Conservation (phyloP, 2,329 filamentous ascomycete species). For the Metarhizium album region DNA sequence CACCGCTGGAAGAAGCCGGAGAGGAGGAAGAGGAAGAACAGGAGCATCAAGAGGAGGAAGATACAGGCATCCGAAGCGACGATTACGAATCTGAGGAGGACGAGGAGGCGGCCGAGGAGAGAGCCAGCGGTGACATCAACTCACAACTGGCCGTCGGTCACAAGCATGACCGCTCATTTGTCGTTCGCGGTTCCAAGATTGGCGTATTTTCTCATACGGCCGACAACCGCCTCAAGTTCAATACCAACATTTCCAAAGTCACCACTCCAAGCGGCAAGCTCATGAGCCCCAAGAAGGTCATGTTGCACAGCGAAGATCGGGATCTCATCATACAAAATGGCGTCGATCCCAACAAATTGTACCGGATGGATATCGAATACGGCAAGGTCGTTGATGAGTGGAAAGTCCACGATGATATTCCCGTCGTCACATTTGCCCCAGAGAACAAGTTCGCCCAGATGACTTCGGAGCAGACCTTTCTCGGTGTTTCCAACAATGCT, state of each 20-base stretch:
- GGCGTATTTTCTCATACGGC: constrained; percentile 95
- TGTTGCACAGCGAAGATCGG: constrained; percentile 84
- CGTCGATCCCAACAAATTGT: constrained; percentile 78
- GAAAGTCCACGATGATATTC: constrained; percentile 95
- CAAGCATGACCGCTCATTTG: constrained; percentile 93
- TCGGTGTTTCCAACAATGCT: constrained; percentile 86
- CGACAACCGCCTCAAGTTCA: constrained; percentile 89
- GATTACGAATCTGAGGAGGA: constrained; percentile 62
- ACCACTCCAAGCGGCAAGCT: constrained; percentile 76
- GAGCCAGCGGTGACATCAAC: constrained; percentile 70
- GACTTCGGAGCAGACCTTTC: constrained; percentile 88
- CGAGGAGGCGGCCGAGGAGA: constrained; percentile 59
- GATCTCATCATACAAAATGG: constrained; percentile 84
- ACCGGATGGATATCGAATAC: constrained; percentile 95
- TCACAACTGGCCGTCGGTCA: constrained; percentile 92
- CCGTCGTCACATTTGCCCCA: constrained; percentile 81
- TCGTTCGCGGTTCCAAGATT: constrained; percentile 94
- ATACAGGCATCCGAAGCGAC: constrained; percentile 58
- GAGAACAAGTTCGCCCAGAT: constrained; percentile 98
- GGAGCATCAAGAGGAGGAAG: constrained; percentile 51
- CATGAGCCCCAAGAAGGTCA: constrained; percentile 93
- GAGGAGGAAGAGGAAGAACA: constrained; percentile 47
- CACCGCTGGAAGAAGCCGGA: constrained; percentile 35
- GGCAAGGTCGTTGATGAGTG: constrained; percentile 98
- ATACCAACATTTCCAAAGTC: constrained; percentile 94